Conservation (phyloP, 345 rosid species). For the Microcos paniculata region DNA sequence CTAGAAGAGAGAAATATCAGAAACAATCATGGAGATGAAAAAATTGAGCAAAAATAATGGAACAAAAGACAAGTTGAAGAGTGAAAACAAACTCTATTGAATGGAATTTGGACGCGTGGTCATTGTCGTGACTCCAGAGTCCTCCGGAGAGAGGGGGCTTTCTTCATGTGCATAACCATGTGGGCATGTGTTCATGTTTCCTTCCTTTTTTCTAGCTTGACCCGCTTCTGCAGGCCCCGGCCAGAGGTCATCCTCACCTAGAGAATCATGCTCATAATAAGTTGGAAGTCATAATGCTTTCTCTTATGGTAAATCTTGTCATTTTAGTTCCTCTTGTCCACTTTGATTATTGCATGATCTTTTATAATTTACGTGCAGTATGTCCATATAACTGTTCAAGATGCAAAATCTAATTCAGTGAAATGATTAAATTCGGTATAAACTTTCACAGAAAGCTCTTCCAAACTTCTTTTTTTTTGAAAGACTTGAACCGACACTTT, state of each 20-base stretch:
- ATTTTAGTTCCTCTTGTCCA: too few relatives aligned
- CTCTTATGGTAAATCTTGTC: too few relatives aligned
- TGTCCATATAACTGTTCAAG: too few relatives aligned
- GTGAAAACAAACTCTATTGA: neutral
- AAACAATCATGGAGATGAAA: neutral
- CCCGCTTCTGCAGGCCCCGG: constrained; percentile 26
- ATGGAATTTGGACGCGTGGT: neutral
- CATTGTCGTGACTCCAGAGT: constrained; percentile 16
- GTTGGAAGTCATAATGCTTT: too few relatives aligned
- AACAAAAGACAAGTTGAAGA: neutral
- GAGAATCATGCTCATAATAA: neutral
- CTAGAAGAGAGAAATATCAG: neutral
- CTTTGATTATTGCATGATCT: too few relatives aligned
- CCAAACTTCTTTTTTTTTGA: too few relatives aligned
- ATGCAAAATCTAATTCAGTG: too few relatives aligned
- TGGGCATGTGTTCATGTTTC: constrained; percentile 45
- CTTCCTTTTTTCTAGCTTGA: constrained; percentile 23
- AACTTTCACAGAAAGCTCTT: too few relatives aligned
- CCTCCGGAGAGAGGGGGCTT: neutral
- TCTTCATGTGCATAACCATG: constrained; percentile 57
- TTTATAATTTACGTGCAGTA: too few relatives aligned
- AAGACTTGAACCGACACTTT: too few relatives aligned
- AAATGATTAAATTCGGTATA: too few relatives aligned
- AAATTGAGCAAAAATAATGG: neutral
- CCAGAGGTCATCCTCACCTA: neutral